These are phyloP conservation scores for Fusarium siculi DNA, from an alignment of 2,329 filamentous ascomycete genomes.

Conservation along the genomic window DNA sequence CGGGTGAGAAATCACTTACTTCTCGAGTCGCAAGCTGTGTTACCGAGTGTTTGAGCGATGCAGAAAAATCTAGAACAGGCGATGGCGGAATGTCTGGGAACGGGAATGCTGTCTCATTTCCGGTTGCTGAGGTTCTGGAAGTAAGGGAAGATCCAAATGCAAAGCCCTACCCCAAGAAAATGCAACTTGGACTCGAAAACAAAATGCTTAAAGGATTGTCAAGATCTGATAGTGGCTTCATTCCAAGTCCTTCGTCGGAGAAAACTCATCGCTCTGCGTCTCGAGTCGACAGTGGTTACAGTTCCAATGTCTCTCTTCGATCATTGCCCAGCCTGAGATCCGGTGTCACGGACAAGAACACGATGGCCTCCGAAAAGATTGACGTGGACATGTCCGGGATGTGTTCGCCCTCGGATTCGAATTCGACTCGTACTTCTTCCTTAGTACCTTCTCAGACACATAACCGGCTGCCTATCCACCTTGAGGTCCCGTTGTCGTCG, in stretches of 20 bases:
- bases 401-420: constrained; percentile 30
- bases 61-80: constrained; percentile 28
- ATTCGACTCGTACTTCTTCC: constrained; percentile 34
- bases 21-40: constrained; percentile 1
- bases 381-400: constrained; percentile 19
- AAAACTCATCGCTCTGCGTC: constrained; percentile 58
- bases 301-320: constrained; percentile 67
- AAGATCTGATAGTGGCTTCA: constrained; percentile 61
- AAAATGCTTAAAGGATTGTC: constrained; percentile 37
- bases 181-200: constrained; percentile 35
- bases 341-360: constrained; percentile 32
- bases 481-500: constrained; percentile 27
- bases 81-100: constrained; percentile 33
- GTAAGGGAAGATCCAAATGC: constrained; percentile 57
- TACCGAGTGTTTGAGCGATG: constrained; percentile 11
- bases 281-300: constrained; percentile 71
- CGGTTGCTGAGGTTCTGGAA: constrained; percentile 51
- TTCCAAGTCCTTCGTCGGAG: constrained; percentile 58
- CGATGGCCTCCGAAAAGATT: constrained; percentile 32
- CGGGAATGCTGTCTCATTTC: constrained; percentile 48
- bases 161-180: constrained; percentile 47
- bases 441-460: constrained; percentile 30
- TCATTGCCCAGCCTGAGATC: constrained; percentile 56
- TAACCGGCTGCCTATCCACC: constrained; percentile 29
- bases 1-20: constrained; percentile 1